A percentile compares a stretch with the other conserved stretches of the same genome.
Conservation (phyloP, 305 asterid genomes). For the Solanum chacoense region DNA sequence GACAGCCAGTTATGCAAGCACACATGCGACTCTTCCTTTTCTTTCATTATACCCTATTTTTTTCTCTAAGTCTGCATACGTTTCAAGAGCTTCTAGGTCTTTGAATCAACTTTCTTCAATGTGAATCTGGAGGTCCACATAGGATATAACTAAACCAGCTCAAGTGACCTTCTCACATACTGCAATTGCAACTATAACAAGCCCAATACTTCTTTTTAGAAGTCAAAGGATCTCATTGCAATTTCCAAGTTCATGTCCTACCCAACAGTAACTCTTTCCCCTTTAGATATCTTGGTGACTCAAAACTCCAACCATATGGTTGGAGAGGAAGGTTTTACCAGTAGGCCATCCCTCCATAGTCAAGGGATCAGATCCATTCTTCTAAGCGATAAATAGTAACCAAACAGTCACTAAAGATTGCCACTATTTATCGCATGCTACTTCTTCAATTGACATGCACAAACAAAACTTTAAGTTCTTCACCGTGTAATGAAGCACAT, state of each 20-base stretch:
- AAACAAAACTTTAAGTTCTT: not conserved
- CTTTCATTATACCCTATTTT: not conserved
- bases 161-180: not conserved
- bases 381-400: not conserved
- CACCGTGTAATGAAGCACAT: not conserved
- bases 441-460: not conserved
- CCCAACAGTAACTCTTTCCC: not conserved
- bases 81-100: not conserved
- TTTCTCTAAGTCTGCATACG: not conserved
- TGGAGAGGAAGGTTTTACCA: not conserved
- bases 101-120: not conserved
- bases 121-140: not conserved
- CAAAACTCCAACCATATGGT: not conserved
- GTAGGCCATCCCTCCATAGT: not conserved
- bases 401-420: not conserved
- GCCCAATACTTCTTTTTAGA: not conserved
- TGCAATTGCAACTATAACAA: not conserved
- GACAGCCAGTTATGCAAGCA: not conserved
- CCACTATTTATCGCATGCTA: not conserved
- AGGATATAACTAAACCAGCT: not conserved
- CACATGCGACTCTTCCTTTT: not conserved
- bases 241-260: not conserved
- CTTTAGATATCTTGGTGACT: not conserved
- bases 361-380: not conserved
- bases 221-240: not conserved